phyloP scores from a whole-genome alignment of 2,329 filamentous ascomycete genomes.

The Amauroascus niger region DNA sequence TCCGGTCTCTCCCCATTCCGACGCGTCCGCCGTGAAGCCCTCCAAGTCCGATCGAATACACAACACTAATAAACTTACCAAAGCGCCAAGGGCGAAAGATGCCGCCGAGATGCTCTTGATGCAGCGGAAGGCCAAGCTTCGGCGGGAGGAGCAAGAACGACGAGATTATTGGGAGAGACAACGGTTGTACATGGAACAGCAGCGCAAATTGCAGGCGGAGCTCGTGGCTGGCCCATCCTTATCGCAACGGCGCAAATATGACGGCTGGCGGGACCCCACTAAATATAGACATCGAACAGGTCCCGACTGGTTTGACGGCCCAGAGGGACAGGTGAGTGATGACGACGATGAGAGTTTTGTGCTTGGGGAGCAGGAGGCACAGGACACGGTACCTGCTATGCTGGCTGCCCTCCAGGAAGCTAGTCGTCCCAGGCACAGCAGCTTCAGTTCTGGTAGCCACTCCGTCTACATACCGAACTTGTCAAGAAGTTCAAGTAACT shows the following conservation, averaged over 20 bases:
- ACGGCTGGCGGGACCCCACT: constrained; percentile 13
- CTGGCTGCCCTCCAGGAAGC: constrained; percentile 1
- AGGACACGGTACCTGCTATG: constrained; percentile 12
- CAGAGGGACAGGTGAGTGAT: constrained; percentile 26
- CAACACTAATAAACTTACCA: constrained; percentile 24
- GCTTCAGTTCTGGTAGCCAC: constrained; percentile 2
- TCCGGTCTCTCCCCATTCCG: constrained; percentile 29
- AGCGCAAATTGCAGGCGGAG: background rate
- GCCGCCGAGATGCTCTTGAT: constrained; percentile 20
- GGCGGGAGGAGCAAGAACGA: constrained; percentile 10
- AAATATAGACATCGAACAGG: constrained; percentile 10
- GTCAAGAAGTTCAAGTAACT: constrained; percentile 11
- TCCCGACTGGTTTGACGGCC: constrained; percentile 29
- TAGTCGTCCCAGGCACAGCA: constrained; percentile 3
- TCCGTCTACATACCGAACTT: constrained; percentile 3
- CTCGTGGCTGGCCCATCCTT: background rate
- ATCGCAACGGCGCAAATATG: constrained; percentile 12
- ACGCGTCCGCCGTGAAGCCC: constrained; percentile 22
- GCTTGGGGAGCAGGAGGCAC: background rate
- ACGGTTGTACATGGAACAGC: background rate
- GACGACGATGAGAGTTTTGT: constrained; percentile 22
- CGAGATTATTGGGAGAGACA: constrained; percentile 5
- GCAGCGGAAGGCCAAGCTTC: constrained; percentile 8
- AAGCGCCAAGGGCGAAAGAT: constrained; percentile 17
- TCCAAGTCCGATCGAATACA: constrained; percentile 18